phyloP scores from a whole-genome alignment of 768 basidiomycete genomes.

The Russula earlei region DNA sequence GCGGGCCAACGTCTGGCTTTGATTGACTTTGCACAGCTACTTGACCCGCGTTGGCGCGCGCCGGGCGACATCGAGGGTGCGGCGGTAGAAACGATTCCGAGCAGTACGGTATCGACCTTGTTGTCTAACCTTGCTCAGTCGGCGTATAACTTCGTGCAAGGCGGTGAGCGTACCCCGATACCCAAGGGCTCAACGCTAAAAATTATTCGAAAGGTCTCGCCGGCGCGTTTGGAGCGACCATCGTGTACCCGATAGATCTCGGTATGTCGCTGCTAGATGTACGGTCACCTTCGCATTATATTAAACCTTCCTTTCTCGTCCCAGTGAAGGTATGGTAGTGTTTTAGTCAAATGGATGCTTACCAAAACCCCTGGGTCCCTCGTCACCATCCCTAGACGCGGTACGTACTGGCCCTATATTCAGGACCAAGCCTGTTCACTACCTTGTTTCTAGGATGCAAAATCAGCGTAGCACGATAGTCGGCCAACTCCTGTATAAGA shows the following conservation, averaged over 20 bases:
- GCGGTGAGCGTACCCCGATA: constrained; percentile 42
- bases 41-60: constrained; percentile 83
- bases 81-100: constrained; percentile 21
- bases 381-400: constrained; percentile 38
- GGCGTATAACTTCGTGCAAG: constrained; percentile 78
- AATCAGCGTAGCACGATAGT: constrained; percentile 96
- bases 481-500: constrained; percentile 94
- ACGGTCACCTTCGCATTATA: not conserved
- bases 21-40: constrained; percentile 83
- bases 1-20: constrained; percentile 64
- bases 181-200: not conserved
- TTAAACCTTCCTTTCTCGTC: constrained; percentile 7
- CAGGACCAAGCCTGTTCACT: not conserved
- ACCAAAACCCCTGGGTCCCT: not conserved
- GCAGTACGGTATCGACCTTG: constrained; percentile 32
- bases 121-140: constrained; percentile 56
- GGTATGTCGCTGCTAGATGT: constrained; percentile 39
- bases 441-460: constrained; percentile 59
- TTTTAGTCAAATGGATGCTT: not conserved
- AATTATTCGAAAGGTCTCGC: constrained; percentile 60
- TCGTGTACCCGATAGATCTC: constrained; percentile 94
- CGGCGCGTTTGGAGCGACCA: constrained; percentile 92
- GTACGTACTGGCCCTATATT: constrained; percentile 27
- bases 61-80: constrained; percentile 46
- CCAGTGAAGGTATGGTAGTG: constrained; percentile 58